Base-by-base conservation (phyloP, 2,329 filamentous ascomycete genomes). In the Decorospora gaudefroyi region DNA sequence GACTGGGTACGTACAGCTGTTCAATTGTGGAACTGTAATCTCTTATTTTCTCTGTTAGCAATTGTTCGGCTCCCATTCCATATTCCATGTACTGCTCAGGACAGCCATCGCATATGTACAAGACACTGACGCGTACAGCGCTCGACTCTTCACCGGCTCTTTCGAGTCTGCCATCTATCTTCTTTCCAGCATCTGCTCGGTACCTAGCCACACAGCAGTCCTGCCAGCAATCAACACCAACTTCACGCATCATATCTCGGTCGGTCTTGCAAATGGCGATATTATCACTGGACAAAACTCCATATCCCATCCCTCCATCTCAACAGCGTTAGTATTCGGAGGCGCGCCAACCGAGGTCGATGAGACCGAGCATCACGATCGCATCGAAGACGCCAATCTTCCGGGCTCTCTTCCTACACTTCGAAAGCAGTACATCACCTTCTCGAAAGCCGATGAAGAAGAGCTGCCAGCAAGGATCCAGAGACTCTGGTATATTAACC, bases 401-500 rank as follows among this genome's bases (percentile, higher is more conserved):
- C 88, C 88, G 0, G 88, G 92, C 1, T 90, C 87, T 0, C 76
- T 96, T 0, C 88, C 90, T 0, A 87, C 83, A 0, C 77, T 97
- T 1, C 80, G 91, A 5, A 84, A 87, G 44, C 88, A 87, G 36
- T 88, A 95, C 51, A 90, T 96, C 48, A 76, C 78, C 4, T 95
- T 96, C 67, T 86, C 81, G 62, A 97, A 97, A 72, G 53, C 60
- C 3, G 77, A 82, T 26, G 85, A 90, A 51, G 83, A 88, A 49
- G 88, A 92, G 41, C 76, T 97, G 1, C 81, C 88, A 0, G 79
- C 86, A 0, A 80, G 88, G 18, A 95, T 97, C 57, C 78, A 85
- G 41, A 76, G 91, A 2, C 79, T 97, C 21, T 97, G 90, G 90
- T 97, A 97, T 74, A 97, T 97, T 74, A 97, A 96, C 64, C 92